These are phyloP conservation scores for Lentinula edodes DNA, from an alignment of 768 basidiomycete species.

Conservation along the genomic window DNA sequence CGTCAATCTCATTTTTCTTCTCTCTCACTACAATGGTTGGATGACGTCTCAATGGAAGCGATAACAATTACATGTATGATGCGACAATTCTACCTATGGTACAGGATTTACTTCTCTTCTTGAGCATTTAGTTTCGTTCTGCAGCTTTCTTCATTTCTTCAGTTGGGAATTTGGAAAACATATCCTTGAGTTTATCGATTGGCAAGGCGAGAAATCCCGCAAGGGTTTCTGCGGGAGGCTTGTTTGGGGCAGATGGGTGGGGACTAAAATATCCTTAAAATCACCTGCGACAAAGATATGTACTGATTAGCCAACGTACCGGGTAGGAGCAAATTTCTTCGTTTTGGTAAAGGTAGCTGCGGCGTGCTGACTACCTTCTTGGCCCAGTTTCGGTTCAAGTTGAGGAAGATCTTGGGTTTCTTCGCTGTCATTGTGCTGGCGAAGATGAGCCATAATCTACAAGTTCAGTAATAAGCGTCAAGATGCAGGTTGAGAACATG, in stretches of 20 bases:
- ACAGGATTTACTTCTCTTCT: too few species aligned
- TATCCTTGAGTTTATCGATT: slow-evolving; percentile 54
- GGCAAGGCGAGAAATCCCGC: slow-evolving; percentile 49
- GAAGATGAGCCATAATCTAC: slow-evolving; percentile 41
- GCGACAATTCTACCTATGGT: too few species aligned
- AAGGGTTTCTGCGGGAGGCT: slow-evolving; percentile 58
- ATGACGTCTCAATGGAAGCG: too few species aligned
- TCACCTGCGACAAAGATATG: background rate
- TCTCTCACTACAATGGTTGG: background rate
- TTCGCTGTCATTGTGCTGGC: slow-evolving; percentile 51
- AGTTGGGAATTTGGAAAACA: slow-evolving; percentile 49
- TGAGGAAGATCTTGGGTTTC: slow-evolving; percentile 52
- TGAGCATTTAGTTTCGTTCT: background rate
- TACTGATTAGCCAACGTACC: slow-evolving; percentile 27
- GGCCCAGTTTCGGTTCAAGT: slow-evolving; percentile 42
- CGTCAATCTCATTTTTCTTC: background rate
- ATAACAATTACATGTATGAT: too few species aligned
- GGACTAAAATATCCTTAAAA: slow-evolving; percentile 18
- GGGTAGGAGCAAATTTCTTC: slow-evolving; percentile 59
- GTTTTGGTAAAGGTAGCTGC: slow-evolving; percentile 46
- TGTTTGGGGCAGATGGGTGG: slow-evolving; percentile 48
- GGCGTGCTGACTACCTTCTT: slow-evolving; percentile 36
- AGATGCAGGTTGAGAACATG: background rate
- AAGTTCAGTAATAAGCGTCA: background rate
- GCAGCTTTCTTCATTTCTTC: slow-evolving; percentile 42